Conservation (phyloP, 2,329 filamentous ascomycete species). For the Fragosphaeria purpurea region DNA sequence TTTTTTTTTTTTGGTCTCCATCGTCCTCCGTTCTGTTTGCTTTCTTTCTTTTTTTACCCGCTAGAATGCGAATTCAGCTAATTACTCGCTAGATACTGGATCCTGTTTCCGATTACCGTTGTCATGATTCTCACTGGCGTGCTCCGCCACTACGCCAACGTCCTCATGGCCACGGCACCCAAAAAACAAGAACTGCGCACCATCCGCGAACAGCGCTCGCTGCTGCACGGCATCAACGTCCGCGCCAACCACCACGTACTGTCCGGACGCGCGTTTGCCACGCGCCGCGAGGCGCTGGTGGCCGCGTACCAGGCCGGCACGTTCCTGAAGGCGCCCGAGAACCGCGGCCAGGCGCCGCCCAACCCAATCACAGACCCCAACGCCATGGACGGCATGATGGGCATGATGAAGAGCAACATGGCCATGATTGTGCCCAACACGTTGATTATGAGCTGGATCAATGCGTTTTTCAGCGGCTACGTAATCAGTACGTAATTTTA, state of each 20-base stretch:
- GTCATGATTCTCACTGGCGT: constrained; percentile 97
- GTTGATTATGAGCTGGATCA: constrained; percentile 99
- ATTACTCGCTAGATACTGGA: constrained; percentile 71
- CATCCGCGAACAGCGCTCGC: constrained; percentile 76
- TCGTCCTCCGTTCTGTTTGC: neutral
- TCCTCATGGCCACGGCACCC: constrained; percentile 76
- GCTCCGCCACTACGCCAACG: constrained; percentile 88
- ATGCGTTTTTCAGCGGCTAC: constrained; percentile 96
- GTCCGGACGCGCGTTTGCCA: constrained; percentile 64
- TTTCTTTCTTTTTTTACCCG: neutral
- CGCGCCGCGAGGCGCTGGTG: constrained; percentile 71
- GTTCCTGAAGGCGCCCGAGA: constrained; percentile 83
- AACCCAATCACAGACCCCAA: constrained; percentile 94
- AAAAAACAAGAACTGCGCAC: constrained; percentile 69
- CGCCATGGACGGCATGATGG: constrained; percentile 99
- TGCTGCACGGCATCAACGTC: constrained; percentile 75
- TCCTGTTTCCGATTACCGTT: constrained; percentile 89
- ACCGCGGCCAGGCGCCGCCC: constrained; percentile 72
- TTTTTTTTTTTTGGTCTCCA: neutral
- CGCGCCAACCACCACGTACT: constrained; percentile 75
- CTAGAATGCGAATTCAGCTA: too few relatives aligned
- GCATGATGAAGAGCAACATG: constrained; percentile 99
- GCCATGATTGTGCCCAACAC: constrained; percentile 99
- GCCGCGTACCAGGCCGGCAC: constrained; percentile 74
- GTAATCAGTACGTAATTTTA: constrained; percentile 66